phyloP scores from a whole-genome alignment of 208 protist genomes.

The Lotmaria passim region DNA sequence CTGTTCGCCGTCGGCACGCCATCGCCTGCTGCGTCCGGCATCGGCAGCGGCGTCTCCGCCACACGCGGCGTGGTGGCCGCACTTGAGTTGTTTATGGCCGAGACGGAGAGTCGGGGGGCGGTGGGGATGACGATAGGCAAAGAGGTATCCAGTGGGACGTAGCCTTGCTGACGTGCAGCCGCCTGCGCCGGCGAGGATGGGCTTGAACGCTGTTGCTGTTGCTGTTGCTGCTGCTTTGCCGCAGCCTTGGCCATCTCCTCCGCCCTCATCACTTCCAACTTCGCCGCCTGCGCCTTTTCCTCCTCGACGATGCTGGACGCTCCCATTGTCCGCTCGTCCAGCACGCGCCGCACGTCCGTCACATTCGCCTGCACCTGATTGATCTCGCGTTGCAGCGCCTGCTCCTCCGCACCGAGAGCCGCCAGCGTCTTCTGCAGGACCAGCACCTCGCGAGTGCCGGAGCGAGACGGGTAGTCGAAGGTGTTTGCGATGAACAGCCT shows the following conservation, averaged over 20 bases:
- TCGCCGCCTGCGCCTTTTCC: conserved; percentile 9
- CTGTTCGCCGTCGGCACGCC: not conserved
- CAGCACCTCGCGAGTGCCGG: conserved; percentile 57
- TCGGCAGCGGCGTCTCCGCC: conserved; percentile 7
- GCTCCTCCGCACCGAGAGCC: conserved; percentile 29
- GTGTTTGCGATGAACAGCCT: conserved; percentile 42
- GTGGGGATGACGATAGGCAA: not conserved
- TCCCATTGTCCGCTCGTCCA: conserved; percentile 45
- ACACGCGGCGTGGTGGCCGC: not conserved
- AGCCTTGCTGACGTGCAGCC: not conserved
- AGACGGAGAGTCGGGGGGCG: not conserved
- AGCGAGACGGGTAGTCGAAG: conserved; percentile 56
- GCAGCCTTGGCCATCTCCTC: not conserved
- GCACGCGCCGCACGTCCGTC: conserved; percentile 29
- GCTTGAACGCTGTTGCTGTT: not conserved
- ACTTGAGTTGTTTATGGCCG: not conserved
- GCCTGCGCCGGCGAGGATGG: not conserved
- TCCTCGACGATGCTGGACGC: conserved; percentile 29
- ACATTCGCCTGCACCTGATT: conserved; percentile 28
- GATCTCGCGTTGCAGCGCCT: conserved; percentile 22
- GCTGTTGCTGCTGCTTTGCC: not conserved
- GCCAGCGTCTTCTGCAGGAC: conserved; percentile 54
- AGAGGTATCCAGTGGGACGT: conserved; percentile 5
- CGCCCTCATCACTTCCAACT: conserved; percentile 10
- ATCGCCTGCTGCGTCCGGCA: not conserved